Evolutionary conservation across 441 rosid genomes (phyloP), one percentile per base, ranked within the genome.

Genomic region (Theobroma grandiflorum): DNA sequence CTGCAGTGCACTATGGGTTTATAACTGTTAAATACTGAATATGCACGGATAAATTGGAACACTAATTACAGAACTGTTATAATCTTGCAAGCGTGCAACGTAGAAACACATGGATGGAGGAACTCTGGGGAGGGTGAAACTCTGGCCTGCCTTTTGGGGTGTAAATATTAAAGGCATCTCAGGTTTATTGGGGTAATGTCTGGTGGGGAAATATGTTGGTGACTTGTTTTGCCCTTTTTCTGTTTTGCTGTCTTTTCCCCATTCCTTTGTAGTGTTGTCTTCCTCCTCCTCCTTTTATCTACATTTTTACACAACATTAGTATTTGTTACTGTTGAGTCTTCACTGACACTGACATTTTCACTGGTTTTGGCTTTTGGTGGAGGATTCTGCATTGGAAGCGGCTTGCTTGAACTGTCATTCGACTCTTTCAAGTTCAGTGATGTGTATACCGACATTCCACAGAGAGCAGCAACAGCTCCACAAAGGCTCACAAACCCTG

Each of bases 361-460:
- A 8, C 73, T 64, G 43, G 76, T 62, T 76, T 85, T 86, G 49
- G 90, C 75, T 75, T 86, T 89, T 8, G 83, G 67, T n/a, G 57
- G 20, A 15, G 84, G 84, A 6, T 70, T n/a, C 42, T 84, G 88
- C 80, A 74, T 84, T 8, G 83, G 82, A 14, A 79, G 77, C 49
- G 79, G 91, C 82, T 68, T 85, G 18, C 37, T 82, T 40, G 81
- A 65, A 43, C 80, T 78, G 69, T 85, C 89, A 1, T 0, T 62
- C 1, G 87, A 45, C 22, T 80, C 82, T 63, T 88, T 80, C 86
- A 92, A 80, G 83, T 88, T 94, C 1, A 93, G 93, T 38, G 91
- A 88, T 3, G 98, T 88, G 81, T 94, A 96, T 50, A 89, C 85
- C 2, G 98, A 75, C 99, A 95, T 95, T 22, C 99, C 99, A 8